phyloP scores from a whole-genome alignment of 108 stramenopile species.

The Hondaea fermentalgiana region DNA sequence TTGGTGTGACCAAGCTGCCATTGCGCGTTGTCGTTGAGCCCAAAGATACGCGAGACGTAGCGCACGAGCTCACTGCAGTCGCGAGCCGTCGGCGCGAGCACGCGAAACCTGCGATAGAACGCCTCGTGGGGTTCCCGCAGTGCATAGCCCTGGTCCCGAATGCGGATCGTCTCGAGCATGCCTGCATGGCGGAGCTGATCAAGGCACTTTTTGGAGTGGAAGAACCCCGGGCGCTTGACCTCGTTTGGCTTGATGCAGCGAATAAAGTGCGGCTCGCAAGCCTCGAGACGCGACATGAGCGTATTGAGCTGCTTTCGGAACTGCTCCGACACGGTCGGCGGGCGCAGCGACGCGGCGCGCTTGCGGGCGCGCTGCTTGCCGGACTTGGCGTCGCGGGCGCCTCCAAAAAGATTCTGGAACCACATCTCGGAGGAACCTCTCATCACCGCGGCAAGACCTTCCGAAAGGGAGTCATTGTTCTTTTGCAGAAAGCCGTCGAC shows the following conservation, averaged over 20 bases:
- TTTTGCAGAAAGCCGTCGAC: constrained; percentile 79
- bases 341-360: background rate
- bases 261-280: constrained; percentile 77
- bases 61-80: background rate
- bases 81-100: constrained; percentile 34
- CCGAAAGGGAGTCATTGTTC: constrained; percentile 78
- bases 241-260: constrained; percentile 84
- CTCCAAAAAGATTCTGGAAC: constrained; percentile 6
- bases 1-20: constrained; percentile 16
- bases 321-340: constrained; percentile 64
- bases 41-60: background rate
- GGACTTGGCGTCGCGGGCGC: background rate
- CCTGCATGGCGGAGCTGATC: constrained; percentile 90
- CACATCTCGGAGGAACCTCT: background rate
- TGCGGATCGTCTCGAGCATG: constrained; percentile 95
- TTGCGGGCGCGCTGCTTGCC: constrained; percentile 14
- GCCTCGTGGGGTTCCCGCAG: constrained; percentile 74
- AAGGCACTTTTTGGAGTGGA: constrained; percentile 62
- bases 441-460: constrained; percentile 63
- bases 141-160: constrained; percentile 81
- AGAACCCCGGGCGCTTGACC: constrained; percentile 53
- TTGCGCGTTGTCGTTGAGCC: background rate
- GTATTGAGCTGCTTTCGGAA: constrained; percentile 68
- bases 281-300: constrained; percentile 68
- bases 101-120: constrained; percentile 68